These are phyloP conservation scores for Phyllosticta citriasiana DNA, from an alignment of 2,329 filamentous ascomycete genomes.

Conservation along the genomic window DNA sequence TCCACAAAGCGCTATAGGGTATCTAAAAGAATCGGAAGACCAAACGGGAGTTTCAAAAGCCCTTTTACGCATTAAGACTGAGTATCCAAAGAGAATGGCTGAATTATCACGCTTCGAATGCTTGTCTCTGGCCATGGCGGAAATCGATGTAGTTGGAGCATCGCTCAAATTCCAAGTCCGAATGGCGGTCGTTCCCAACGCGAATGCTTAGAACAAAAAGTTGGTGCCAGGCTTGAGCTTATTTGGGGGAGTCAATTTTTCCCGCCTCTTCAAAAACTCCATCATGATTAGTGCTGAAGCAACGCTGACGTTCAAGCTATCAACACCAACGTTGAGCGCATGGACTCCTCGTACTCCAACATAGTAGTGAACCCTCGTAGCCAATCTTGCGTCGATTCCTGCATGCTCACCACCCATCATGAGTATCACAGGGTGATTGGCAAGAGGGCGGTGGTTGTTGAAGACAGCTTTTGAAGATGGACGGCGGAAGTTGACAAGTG, in stretches of 20 bases:
- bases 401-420: slow-evolving; percentile 46
- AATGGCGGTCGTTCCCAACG: no score
- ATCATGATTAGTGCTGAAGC: slow-evolving; percentile 69
- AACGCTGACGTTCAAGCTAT: slow-evolving; percentile 90
- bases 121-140: no score
- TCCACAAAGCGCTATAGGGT: neutral
- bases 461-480: slow-evolving; percentile 15
- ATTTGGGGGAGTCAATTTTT: neutral
- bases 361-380: slow-evolving; percentile 51
- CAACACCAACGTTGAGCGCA: slow-evolving; percentile 48
- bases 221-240: neutral
- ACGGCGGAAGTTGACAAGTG: slow-evolving; percentile 15
- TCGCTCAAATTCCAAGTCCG: no score
- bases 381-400: slow-evolving; percentile 20
- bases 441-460: slow-evolving; percentile 19
- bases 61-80: neutral
- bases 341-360: slow-evolving; percentile 52
- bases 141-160: no score
- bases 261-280: slow-evolving; percentile 44
- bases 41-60: neutral
- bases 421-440: slow-evolving; percentile 57
- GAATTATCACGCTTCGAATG: no score
- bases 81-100: no score
- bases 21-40: neutral
- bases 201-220: neutral